Evolutionary conservation across 331 rosid species (phyloP), one percentile per base, ranked within the genome.

Genomic region (Malus hybrid): DNA sequence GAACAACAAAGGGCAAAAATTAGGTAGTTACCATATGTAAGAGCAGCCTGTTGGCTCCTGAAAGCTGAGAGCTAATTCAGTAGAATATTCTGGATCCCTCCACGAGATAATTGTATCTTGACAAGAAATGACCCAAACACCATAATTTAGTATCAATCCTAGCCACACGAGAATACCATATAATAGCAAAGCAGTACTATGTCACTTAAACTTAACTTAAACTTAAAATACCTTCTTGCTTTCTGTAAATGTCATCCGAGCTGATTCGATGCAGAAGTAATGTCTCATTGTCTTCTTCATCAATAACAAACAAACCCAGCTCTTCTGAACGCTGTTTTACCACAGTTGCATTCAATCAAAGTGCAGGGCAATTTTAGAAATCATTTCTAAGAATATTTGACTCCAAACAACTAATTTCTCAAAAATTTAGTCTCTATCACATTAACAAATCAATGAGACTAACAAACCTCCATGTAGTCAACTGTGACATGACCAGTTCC

Each of bases 51-150:
- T 91, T 48, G 89, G 73, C 87, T 93, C 98, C 82, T 91, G 98
- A 81, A 93, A 93, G 86, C 98, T 93, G 79, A 93, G 98, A 28
- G 98, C 98, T 82, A 93, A 76, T 73, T 93, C 98, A 10, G 97
- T 87, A 42, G 97, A 87, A 88, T 86, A 86, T 77, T 93, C 97
- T n/a, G 93, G 94, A 81, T 93, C 98, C 79, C 94, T 93, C 98
- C 98, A 93, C 22, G 98, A 93, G 80, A 93, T 91, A 66, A 93
- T 93, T 58, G 98, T 88, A 82, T 91, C 98, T 93, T 63, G 6
- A 71, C 13, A 65, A 11, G 15, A 18, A 53, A 20, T 32, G 15
- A 5, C 15, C 71, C 75, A 71, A 72, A 81, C 6, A 22, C 33
- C 48, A n/a, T 8, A 44, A 60, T 57, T 76, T 29, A 65, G 50